Percentiles rank a stretch among this genome's conserved stretches.
Evolutionary conservation across 2,329 filamentous ascomycete species (phyloP).

Genomic region (Ascochyta rabiei): DNA sequence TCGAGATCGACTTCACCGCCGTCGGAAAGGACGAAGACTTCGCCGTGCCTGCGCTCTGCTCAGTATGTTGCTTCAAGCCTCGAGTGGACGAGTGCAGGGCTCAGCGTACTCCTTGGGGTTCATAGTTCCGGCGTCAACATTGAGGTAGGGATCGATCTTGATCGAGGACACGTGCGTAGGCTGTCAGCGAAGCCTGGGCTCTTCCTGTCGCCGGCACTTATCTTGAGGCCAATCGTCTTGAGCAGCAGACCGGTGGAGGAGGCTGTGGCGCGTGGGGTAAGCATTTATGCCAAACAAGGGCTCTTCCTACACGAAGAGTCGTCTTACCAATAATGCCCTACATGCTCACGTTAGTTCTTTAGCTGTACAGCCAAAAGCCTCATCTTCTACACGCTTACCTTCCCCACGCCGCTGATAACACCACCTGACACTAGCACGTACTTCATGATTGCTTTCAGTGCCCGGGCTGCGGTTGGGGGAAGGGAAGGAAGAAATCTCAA

Average conservation of each 20-base stretch:
- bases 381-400: slow-evolving; percentile 51
- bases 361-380: slow-evolving; percentile 25
- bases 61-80: slow-evolving; percentile 13
- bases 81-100: background rate
- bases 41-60: slow-evolving; percentile 69
- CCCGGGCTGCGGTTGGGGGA: slow-evolving; percentile 49
- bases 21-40: slow-evolving; percentile 86
- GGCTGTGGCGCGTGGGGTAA: slow-evolving; percentile 55
- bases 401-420: slow-evolving; percentile 49
- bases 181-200: slow-evolving; percentile 40
- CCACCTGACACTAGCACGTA: slow-evolving; percentile 82
- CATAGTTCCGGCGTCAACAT: slow-evolving; percentile 77
- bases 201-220: slow-evolving; percentile 54
- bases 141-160: slow-evolving; percentile 77
- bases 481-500: slow-evolving; percentile 49
- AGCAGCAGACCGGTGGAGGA: slow-evolving; percentile 76
- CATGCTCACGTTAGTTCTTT: slow-evolving; percentile 34
- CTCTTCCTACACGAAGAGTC: background rate
- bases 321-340: slow-evolving; percentile 69
- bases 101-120: slow-evolving; percentile 64
- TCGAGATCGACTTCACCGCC: slow-evolving; percentile 79
- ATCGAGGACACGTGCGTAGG: slow-evolving; percentile 64
- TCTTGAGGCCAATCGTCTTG: slow-evolving; percentile 80
- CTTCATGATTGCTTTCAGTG: slow-evolving; percentile 68
- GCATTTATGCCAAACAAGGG: background rate